Evolutionary conservation across 179 eudicot genomes (phyloP), one percentile per base, ranked within the genome.

Genomic region (Heliamphora pulchella): DNA sequence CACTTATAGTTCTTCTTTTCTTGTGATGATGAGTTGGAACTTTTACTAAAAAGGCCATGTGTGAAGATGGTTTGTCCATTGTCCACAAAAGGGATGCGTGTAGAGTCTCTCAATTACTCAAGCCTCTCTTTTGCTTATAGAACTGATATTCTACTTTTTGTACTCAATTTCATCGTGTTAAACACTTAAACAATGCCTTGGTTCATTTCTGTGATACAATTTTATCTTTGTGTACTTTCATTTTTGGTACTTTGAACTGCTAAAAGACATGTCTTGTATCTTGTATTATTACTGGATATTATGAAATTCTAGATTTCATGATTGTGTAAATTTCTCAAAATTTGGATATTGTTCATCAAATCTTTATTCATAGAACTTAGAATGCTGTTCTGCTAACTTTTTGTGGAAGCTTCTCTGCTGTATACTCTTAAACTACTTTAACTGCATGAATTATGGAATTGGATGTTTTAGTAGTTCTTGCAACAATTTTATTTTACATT

Each of bases 401-500:
- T 70, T 18, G 6, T 15, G 55, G 22, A 48, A 2, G 44, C 31
- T 48, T 50, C 50, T 15, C 6, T 71, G 2, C 39, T 48, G 8
- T 71, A 48, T 50, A 50, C 58, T 8, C 50, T 48, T 20, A 50
- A 20, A n/a, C 41, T 71, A n/a, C 7, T 41, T 31, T 48, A 41
- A 43, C 13, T 57, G 8, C 3, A 41, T 17, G 31, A 74, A 14
- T 14, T 59, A 17, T 76, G 3, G 22, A 76, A 17, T 41, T 17
- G 3, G 18, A 43, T 74, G 68, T 20, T 48, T 18, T 47, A 20
- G 13, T 64, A 46, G 22, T 0, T 59, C 71, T 15, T 61, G 39
- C 71, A 77, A 50, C 57, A n/a, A 14, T 62, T 76, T 77, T 66
- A 20, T 63, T 41, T 39, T 64, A 47, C n/a, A 8, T 5, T 47